These are phyloP conservation scores for Ustilago curta DNA, from an alignment of 1,284 basidiomycete genomes.

Conservation along the genomic window DNA sequence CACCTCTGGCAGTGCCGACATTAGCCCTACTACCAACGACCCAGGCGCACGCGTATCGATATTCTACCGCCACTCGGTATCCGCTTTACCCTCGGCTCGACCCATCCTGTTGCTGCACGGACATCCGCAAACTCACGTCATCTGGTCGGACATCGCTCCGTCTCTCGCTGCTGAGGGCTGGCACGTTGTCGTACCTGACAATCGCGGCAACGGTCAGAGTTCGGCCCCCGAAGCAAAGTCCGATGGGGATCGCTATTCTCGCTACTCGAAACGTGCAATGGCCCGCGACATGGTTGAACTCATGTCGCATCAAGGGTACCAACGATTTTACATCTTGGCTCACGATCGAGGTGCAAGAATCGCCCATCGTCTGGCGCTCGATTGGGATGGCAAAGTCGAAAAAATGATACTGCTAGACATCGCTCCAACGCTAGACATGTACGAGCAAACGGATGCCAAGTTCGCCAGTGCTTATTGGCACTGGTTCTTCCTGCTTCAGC, in stretches of 20 bases:
- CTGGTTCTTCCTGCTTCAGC: conserved; percentile 71
- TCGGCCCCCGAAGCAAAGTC: conserved; percentile 49
- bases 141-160: conserved; percentile 67
- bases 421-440: conserved; percentile 68
- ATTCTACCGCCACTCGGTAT: conserved; percentile 35
- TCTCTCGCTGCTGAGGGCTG: conserved; percentile 60
- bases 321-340: conserved; percentile 65
- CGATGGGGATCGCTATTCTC: conserved; percentile 11
- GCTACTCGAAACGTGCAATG: conserved; percentile 70
- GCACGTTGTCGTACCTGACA: conserved; percentile 68
- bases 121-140: conserved; percentile 69
- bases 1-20: not conserved
- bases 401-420: conserved; percentile 68
- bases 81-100: not conserved
- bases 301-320: conserved; percentile 66
- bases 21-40: conserved; percentile 18
- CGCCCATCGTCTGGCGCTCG: conserved; percentile 69
- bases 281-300: conserved; percentile 69
- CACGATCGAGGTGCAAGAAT: conserved; percentile 71
- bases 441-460: conserved; percentile 63
- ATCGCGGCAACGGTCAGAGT: conserved; percentile 65
- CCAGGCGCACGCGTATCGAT: conserved; percentile 25
- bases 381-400: conserved; percentile 65
- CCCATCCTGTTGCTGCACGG: conserved; percentile 69
- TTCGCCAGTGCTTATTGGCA: conserved; percentile 67